phyloP scores from a whole-genome alignment of 768 basidiomycete genomes.

The Sporobolomyces pararoseus region DNA sequence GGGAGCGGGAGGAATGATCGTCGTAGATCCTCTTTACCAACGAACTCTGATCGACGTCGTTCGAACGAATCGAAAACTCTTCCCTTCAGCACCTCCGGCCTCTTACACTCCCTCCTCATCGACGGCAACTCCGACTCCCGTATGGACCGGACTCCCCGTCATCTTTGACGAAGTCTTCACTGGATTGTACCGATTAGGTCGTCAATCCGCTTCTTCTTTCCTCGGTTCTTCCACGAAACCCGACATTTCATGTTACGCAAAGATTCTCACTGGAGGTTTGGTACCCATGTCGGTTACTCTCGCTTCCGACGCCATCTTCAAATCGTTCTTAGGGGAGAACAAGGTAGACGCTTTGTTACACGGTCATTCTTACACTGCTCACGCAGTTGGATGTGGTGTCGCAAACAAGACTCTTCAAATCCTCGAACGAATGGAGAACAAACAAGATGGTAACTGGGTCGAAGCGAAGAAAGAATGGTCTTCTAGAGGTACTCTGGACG shows the following conservation, averaged over 20 bases:
- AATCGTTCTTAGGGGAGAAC: conserved; percentile 66
- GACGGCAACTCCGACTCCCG: conserved; percentile 25
- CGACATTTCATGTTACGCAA: conserved; percentile 87
- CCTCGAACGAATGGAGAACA: conserved; percentile 56
- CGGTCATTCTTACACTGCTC: conserved; percentile 93
- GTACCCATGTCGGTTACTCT: conserved; percentile 82
- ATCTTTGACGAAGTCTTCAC: conserved; percentile 96
- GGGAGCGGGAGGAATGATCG: conserved; percentile 95
- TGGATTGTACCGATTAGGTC: conserved; percentile 81
- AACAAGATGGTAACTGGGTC: conserved; percentile 58
- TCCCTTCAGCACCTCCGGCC: conserved; percentile 42
- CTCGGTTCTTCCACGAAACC: conserved; percentile 63
- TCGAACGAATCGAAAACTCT: conserved; percentile 54
- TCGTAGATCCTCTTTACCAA: conserved; percentile 96
- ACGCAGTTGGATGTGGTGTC: conserved; percentile 86
- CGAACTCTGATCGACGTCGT: conserved; percentile 76
- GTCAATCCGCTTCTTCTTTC: conserved; percentile 59
- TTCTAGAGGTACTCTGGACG: not conserved
- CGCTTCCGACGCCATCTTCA: conserved; percentile 72
- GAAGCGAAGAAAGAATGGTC: conserved; percentile 63
- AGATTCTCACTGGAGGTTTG: conserved; percentile 87
- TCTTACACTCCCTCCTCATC: not conserved
- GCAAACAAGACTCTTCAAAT: conserved; percentile 73
- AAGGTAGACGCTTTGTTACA: conserved; percentile 87
- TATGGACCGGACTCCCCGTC: conserved; percentile 74